Conservation (phyloP, 2,329 filamentous ascomycete genomes). For the Colletotrichum sp. region DNA sequence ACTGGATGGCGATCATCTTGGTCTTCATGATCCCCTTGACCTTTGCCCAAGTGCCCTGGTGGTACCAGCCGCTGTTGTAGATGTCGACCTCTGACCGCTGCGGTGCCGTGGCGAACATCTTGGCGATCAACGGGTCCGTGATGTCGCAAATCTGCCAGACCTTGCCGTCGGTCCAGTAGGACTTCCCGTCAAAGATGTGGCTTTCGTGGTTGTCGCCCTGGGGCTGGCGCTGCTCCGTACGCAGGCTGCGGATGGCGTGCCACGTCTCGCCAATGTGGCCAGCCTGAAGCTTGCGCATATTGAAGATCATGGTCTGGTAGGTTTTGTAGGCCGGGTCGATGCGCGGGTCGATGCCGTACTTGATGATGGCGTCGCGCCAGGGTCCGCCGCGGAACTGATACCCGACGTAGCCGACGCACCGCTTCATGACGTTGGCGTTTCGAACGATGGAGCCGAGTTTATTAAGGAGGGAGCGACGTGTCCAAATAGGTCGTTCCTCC, state of each 20-base stretch:
- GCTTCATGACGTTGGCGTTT: conserved; percentile 67
- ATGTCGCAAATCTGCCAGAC: conserved; percentile 96
- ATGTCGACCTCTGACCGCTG: conserved; percentile 64
- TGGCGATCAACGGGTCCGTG: conserved; percentile 74
- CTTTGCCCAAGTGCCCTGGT: conserved; percentile 81
- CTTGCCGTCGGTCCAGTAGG: conserved; percentile 79
- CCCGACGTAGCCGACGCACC: conserved; percentile 81
- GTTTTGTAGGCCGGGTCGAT: conserved; percentile 75
- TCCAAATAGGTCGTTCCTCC: conserved; percentile 81
- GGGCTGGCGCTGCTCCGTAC: conserved; percentile 37
- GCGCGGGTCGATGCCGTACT: conserved; percentile 86
- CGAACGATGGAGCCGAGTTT: conserved; percentile 59
- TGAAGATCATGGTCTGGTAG: conserved; percentile 92
- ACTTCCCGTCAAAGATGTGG: conserved; percentile 84
- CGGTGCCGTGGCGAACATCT: conserved; percentile 68
- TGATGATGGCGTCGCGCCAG: conserved; percentile 87
- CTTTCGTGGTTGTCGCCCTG: conserved; percentile 48
- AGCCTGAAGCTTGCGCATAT: conserved; percentile 62
- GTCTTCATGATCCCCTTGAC: conserved; percentile 86
- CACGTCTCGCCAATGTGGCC: conserved; percentile 52
- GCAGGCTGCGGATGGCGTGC: conserved; percentile 50
- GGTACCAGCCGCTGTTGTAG: conserved; percentile 80
- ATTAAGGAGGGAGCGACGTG: conserved; percentile 81
- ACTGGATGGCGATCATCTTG: conserved; percentile 75
- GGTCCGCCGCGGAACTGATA: conserved; percentile 94